phyloP scores from a whole-genome alignment of 805 yeast genomes.

The Wickerhamomyces strasburgensis region DNA sequence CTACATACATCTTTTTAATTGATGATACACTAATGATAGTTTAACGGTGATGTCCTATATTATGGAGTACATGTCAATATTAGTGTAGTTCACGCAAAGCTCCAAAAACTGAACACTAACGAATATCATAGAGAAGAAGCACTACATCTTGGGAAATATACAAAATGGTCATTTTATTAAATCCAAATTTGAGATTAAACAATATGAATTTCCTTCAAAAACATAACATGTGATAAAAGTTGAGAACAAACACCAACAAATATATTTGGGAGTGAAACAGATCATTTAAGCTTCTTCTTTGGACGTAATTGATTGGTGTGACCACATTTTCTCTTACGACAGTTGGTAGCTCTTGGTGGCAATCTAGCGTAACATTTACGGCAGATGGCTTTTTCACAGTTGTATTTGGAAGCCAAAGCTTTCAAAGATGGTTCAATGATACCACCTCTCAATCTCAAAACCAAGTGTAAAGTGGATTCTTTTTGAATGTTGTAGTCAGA shows the following conservation, averaged over 20 bases:
- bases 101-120: too few relatives aligned
- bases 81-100: too few relatives aligned
- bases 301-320: conserved; percentile 99
- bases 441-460: conserved; percentile 97
- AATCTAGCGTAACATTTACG: conserved; percentile 99
- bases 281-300: conserved; percentile 97
- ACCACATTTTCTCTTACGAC: conserved; percentile 99
- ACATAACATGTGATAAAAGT: conserved; percentile 5
- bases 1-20: too few relatives aligned
- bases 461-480: conserved; percentile 97
- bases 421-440: conserved; percentile 99
- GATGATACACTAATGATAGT: background rate
- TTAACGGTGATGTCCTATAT: background rate
- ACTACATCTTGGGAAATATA: background rate
- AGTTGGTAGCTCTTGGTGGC: conserved; percentile 99
- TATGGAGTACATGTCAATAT: too few relatives aligned
- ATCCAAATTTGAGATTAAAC: background rate
- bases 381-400: conserved; percentile 99
- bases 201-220: background rate
- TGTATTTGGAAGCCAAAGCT: conserved; percentile 98
- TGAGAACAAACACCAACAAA: conserved; percentile 5
- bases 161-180: conserved; percentile 2
- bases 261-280: conserved; percentile 34
- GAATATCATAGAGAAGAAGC: too few relatives aligned
- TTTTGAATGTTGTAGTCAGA: conserved; percentile 99